Conservation (phyloP, 176 grass and related monocot species). For the Melocanna baccifera region DNA sequence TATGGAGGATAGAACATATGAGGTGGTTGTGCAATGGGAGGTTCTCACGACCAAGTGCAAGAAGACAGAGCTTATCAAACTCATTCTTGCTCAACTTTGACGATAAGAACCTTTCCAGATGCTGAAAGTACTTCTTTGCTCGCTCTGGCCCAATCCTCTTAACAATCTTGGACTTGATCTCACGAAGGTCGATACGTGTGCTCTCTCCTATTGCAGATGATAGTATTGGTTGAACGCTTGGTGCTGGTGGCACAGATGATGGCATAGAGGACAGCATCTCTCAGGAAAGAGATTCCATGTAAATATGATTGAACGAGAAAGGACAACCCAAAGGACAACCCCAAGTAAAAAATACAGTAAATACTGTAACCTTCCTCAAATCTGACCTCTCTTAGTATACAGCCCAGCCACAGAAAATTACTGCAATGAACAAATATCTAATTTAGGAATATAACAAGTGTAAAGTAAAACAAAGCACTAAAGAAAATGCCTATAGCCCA, state of each 20-base stretch:
- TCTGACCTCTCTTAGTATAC: neutral
- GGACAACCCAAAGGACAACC: neutral
- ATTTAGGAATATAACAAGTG: conserved; percentile 13
- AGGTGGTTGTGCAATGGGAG: conserved; percentile 82
- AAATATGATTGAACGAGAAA: conserved; percentile 26
- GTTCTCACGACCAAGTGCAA: conserved; percentile 65
- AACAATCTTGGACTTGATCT: conserved; percentile 71
- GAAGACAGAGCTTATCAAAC: conserved; percentile 69
- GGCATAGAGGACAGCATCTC: conserved; percentile 46
- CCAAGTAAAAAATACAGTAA: neutral
- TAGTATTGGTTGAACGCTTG: conserved; percentile 35
- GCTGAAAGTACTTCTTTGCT: conserved; percentile 68
- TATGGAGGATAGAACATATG: conserved; percentile 64
- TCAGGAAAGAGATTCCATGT: conserved; percentile 44
- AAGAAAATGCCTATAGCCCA: neutral
- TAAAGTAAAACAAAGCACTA: conserved; percentile 5
- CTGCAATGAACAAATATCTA: conserved; percentile 39
- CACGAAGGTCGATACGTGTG: conserved; percentile 62
- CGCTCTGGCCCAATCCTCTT: conserved; percentile 65
- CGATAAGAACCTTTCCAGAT: conserved; percentile 67
- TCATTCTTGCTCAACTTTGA: conserved; percentile 76
- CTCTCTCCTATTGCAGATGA: conserved; percentile 49
- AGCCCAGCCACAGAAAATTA: conserved; percentile 2
- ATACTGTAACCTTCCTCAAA: neutral
- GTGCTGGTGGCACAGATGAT: conserved; percentile 31